A percentile compares a stretch with the other conserved stretches of the same genome.
Evolutionary conservation across 23 red algal genomes (phyloP).

Genomic region (Cyanidiococcus yangmingshanensis): DNA sequence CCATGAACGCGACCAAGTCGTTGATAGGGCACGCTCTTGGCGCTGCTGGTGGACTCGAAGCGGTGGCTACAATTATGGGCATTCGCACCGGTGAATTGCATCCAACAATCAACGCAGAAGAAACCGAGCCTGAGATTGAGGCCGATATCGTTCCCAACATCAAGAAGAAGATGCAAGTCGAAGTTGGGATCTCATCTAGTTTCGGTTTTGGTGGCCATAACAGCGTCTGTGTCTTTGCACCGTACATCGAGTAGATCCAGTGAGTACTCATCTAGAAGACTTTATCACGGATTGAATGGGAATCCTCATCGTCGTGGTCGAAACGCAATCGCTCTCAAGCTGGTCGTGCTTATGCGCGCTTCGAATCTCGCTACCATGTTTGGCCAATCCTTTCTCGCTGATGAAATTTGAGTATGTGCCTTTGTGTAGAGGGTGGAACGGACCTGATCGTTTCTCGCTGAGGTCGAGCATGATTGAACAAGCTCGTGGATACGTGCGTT

Average conservation of each 20-base stretch:
- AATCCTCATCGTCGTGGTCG: too few species aligned
- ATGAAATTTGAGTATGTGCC: too few species aligned
- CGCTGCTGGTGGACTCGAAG: constrained; percentile 84
- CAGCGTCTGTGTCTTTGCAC: constrained; percentile 61
- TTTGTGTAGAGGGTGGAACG: too few species aligned
- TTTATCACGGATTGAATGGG: too few species aligned
- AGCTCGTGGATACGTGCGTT: too few species aligned
- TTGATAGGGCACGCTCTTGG: constrained; percentile 96
- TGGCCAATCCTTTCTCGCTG: too few species aligned
- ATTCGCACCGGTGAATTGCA: constrained; percentile 89
- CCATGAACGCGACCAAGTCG: constrained; percentile 96
- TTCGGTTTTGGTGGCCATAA: constrained; percentile 99
- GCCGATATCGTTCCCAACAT: constrained; percentile 81
- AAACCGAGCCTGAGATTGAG: constrained; percentile 59
- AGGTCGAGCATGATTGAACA: too few species aligned
- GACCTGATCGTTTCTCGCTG: too few species aligned
- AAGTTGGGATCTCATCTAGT: constrained; percentile 72
- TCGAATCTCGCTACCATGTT: too few species aligned
- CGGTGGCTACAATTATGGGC: constrained; percentile 82
- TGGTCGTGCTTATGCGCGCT: too few species aligned
- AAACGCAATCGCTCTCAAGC: too few species aligned
- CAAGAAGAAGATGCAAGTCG: constrained; percentile 57
- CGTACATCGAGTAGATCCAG: background rate
- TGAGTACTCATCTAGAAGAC: too few species aligned
- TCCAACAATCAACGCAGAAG: constrained; percentile 66